phyloP scores from a whole-genome alignment of 179 eudicot species.

The Beta corolliflora region DNA sequence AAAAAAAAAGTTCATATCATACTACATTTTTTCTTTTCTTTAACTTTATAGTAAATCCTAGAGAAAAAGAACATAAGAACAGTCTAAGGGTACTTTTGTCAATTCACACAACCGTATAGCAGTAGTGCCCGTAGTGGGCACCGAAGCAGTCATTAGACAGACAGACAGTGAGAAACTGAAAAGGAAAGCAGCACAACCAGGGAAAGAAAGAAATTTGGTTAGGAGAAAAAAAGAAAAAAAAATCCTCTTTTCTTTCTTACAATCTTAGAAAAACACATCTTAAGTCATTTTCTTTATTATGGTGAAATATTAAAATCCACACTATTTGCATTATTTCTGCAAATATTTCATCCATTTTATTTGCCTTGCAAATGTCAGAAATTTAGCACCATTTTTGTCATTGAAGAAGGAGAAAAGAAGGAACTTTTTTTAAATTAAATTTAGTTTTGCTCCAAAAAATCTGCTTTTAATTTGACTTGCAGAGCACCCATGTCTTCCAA shows the following conservation, averaged over 20 bases:
- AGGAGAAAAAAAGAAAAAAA: too few relatives aligned
- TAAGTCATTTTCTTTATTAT: slow-evolving; percentile 6
- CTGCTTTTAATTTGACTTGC: slow-evolving; percentile 27
- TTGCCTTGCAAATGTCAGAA: slow-evolving; percentile 17
- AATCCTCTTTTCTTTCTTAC: neutral
- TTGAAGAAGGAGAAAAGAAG: neutral
- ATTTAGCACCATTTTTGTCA: slow-evolving; percentile 19
- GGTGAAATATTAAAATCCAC: neutral
- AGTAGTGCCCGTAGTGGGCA: slow-evolving; percentile 13
- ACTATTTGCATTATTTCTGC: neutral
- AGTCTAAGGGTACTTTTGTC: slow-evolving; percentile 19
- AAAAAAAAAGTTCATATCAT: too few relatives aligned
- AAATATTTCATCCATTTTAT: neutral
- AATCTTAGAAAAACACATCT: slow-evolving; percentile 2
- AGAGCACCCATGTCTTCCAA: slow-evolving; percentile 52
- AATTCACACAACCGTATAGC: neutral
- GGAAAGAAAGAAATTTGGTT: too few relatives aligned
- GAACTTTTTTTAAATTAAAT: neutral
- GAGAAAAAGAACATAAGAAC: neutral
- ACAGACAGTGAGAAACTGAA: slow-evolving; percentile 16
- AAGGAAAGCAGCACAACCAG: neutral
- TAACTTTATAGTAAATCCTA: neutral
- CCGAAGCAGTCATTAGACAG: slow-evolving; percentile 21
- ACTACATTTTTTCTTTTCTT: neutral
- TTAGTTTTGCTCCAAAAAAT: neutral